Base-by-base conservation (phyloP, 1,284 basidiomycete genomes). In the Somion occarium region DNA sequence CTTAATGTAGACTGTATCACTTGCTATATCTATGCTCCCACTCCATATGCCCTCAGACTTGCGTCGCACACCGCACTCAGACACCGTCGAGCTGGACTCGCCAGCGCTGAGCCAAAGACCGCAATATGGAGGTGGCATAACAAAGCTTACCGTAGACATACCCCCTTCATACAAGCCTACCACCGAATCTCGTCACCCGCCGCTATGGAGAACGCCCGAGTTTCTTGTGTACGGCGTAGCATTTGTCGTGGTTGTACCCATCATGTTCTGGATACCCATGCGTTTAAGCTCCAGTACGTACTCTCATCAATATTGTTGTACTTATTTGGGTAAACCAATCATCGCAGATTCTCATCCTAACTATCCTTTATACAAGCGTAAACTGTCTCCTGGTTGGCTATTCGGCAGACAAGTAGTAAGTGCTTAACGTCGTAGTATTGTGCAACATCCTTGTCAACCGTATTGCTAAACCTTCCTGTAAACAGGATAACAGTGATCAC, bases 191-290 rank as follows among this genome's bases (percentile, higher is more conserved):
- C 64, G 60, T 42, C 67, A 68, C 4, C 71, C 70, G 2, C 58
- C 82, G 24, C 67, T 89, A 71, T 98, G 95, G 96, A 70, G 69
- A 44, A 90, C 92, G 0, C 68, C 72, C 15, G 96, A 98, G 68
- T 98, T 97, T 72, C 73, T 80, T 53, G 62, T 88, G 48, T 98
- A 98, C 71, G 83, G 76, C 53, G 55, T 84, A 23, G 73, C 85
- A 1, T 82, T 86, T 37, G 64, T 72, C 13, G 48, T 88, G 20
- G 83, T 79, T 12, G 69, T 98, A 9, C 87, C 90, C 0, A 62
- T 85, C 50, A 91, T 98, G 88, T 71, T 82, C 3, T 93, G 84
- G 78, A 76, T 91, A 55, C 92, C 93, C 0, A 75, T 91, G 24
- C 69, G 72, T n/a, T 65, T 97, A 50, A 96, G 93, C 62, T 75